These are phyloP conservation scores for Coniosporium apollinis DNA, from an alignment of 495 filamentous ascomycete species.

Conservation along the genomic window DNA sequence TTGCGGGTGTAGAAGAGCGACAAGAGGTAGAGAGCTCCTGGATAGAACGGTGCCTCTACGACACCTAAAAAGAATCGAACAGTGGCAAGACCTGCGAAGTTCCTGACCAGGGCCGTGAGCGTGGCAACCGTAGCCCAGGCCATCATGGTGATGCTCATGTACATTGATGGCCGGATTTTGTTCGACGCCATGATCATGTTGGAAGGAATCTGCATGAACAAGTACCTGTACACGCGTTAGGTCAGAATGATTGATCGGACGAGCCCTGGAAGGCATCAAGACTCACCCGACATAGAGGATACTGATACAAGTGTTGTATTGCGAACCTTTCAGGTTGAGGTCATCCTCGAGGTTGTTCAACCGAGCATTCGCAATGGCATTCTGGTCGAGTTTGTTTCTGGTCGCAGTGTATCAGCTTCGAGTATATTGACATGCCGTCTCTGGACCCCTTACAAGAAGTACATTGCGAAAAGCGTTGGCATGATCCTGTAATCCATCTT, in stretches of 20 bases:
- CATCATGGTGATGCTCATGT: slow-evolving; percentile 28
- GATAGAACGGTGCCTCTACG: slow-evolving; percentile 24
- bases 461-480: slow-evolving; percentile 38
- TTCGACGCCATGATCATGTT: slow-evolving; percentile 44
- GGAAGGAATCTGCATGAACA: no score
- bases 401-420: neutral
- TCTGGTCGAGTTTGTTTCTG: slow-evolving; percentile 13
- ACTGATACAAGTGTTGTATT: slow-evolving; percentile 31
- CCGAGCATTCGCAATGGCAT: slow-evolving; percentile 34
- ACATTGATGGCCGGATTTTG: slow-evolving; percentile 31
- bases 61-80: slow-evolving; percentile 31
- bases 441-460: slow-evolving; percentile 40
- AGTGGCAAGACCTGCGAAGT: slow-evolving; percentile 35
- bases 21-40: slow-evolving; percentile 35
- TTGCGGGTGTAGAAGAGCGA: slow-evolving; percentile 44
- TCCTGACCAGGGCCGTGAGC: slow-evolving; percentile 34
- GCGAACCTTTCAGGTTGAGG: slow-evolving; percentile 22
- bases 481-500: slow-evolving; percentile 38
- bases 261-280: no score
- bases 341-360: slow-evolving; percentile 18
- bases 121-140: slow-evolving; percentile 36
- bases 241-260: no score
- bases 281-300: slow-evolving; percentile 40
- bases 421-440: slow-evolving; percentile 6
- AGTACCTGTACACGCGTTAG: no score